These are phyloP conservation scores for Pisolithus marmoratus DNA, from an alignment of 768 basidiomycete species.

Conservation along the genomic window DNA sequence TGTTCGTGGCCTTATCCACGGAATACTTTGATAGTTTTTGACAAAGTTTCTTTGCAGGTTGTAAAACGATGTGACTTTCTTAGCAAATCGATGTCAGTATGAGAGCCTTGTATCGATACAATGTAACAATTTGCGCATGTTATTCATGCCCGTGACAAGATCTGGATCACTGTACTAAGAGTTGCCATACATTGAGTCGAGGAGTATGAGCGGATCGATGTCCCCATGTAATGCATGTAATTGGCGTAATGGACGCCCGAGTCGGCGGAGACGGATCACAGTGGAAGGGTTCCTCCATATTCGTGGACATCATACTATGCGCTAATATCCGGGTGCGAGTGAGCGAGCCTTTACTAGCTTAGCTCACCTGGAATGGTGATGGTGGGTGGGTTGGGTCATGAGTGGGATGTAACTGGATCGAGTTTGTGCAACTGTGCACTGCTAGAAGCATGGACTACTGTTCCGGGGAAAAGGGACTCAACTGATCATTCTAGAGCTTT, in stretches of 20 bases:
- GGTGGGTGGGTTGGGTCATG: constrained; percentile 36
- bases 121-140: constrained; percentile 54
- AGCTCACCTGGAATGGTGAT: constrained; percentile 48
- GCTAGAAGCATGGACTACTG: constrained; percentile 3
- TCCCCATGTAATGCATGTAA: constrained; percentile 45
- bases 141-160: constrained; percentile 59
- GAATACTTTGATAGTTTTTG: constrained; percentile 12
- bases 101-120: constrained; percentile 50
- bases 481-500: constrained; percentile 17
- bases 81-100: constrained; percentile 64
- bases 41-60: constrained; percentile 42
- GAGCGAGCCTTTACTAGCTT: background rate
- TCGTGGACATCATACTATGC: constrained; percentile 48
- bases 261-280: constrained; percentile 50
- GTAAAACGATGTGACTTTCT: constrained; percentile 59
- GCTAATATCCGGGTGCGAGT: background rate
- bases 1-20: constrained; percentile 59
- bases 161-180: constrained; percentile 33
- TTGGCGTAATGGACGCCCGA: constrained; percentile 46
- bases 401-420: constrained; percentile 45
- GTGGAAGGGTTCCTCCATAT: constrained; percentile 50
- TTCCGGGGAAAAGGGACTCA: constrained; percentile 11
- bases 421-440: constrained; percentile 33
- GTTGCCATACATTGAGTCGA: constrained; percentile 35
- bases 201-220: constrained; percentile 43